Base-by-base conservation (phyloP, 169 alveolate genomes). In the Babesia bigemina region DNA sequence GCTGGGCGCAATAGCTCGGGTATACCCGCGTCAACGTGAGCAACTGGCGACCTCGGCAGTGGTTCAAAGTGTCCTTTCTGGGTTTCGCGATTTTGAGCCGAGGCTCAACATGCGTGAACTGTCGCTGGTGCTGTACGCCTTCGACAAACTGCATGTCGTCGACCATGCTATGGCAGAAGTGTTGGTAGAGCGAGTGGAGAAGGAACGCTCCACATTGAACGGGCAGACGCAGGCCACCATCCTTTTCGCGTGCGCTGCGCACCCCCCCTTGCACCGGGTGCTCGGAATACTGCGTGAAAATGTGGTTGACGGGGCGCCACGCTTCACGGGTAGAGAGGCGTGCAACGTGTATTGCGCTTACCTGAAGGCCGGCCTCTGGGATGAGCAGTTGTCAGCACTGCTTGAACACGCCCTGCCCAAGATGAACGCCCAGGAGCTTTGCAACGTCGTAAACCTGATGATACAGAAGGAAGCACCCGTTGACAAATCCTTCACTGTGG, bases 401-500 rank as follows among this genome's bases (percentile, higher is more conserved):
- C 74, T 81, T n/a, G 72, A 26, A 22, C 9, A 45, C 16, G 55
- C 67, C 21, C 21, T 70, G 39, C 71, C 84, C 0, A 57, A 58
- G 52, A 81, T 81, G 88, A 81, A 81, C 58, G 61, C 77, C 16
- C 88, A 73, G 72, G 88, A 81, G 42, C 19, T 81, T 21, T 81
- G 88, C 59, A 81, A 81, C 55, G 70, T 81, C 10, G 62, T 52
- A 19, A 71, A 74, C 60, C 79, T 81, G 1, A 45, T 81, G 79
- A 52, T 81, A 22, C 60, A 50, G 42, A 70, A 63, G 59, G 52
- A 70, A 2, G 73, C 59, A 26, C 22, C 19, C 14, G 74, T 72
- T 2, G 33, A 26, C 2, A 17, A 21, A 4, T n/a, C 52, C 0
- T 81, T 81, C 70, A 71, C 72, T 19, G 22, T 29, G 6, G 70